Conservation (phyloP, 768 basidiomycete genomes). For the Mycena albidolilacea region DNA sequence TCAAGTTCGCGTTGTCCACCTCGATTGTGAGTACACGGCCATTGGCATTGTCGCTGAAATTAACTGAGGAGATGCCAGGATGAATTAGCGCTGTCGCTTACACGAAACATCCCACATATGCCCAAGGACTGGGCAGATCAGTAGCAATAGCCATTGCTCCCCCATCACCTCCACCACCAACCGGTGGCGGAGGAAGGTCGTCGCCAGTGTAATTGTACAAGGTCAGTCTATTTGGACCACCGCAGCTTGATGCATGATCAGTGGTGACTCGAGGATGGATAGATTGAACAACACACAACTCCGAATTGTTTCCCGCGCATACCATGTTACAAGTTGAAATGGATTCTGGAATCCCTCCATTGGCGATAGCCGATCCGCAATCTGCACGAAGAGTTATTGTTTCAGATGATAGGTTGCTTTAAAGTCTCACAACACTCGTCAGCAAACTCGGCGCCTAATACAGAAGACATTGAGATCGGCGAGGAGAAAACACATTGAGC, state of each 20-base stretch:
- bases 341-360: slow-evolving; percentile 62
- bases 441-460: slow-evolving; percentile 56
- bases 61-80: not conserved
- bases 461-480: slow-evolving; percentile 53
- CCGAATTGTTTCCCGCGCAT: slow-evolving; percentile 72
- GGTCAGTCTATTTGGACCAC: slow-evolving; percentile 77
- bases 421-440: slow-evolving; percentile 66
- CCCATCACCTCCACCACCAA: slow-evolving; percentile 53
- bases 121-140: slow-evolving; percentile 71
- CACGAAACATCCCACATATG: slow-evolving; percentile 78
- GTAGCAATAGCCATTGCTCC: slow-evolving; percentile 54
- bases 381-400: slow-evolving; percentile 50
- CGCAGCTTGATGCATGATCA: slow-evolving; percentile 57
- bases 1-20: slow-evolving; percentile 51
- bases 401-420: not conserved
- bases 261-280: not conserved
- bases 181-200: slow-evolving; percentile 56
- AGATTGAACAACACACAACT: slow-evolving; percentile 52
- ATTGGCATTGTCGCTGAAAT: slow-evolving; percentile 66
- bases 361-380: slow-evolving; percentile 64
- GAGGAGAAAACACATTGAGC: slow-evolving; percentile 42
- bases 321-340: slow-evolving; percentile 76
- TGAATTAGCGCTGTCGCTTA: slow-evolving; percentile 46
- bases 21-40: slow-evolving; percentile 73
- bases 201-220: slow-evolving; percentile 81